Conservation (phyloP, 768 basidiomycete species). For the Amanita pallidorosea region DNA sequence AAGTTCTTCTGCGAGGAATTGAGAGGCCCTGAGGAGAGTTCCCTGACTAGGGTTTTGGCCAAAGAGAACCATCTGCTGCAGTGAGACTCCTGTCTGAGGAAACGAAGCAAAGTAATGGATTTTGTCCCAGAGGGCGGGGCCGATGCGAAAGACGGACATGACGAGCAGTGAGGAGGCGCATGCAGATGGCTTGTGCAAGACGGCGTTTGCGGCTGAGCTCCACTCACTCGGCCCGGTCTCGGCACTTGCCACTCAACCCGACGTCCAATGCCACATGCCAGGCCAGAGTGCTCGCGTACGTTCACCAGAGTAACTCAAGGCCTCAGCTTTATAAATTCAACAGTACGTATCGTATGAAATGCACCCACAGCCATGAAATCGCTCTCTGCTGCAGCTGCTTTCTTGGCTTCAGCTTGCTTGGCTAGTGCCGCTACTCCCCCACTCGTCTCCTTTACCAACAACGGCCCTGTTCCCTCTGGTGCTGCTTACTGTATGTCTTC, state of each 20-base stretch:
- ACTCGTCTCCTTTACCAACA: not conserved
- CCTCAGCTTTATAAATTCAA: too few relatives aligned
- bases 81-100: slow-evolving; percentile 89
- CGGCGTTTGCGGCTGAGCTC: too few relatives aligned
- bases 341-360: too few relatives aligned
- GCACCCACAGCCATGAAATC: too few relatives aligned
- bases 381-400: not conserved
- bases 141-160: slow-evolving; percentile 66
- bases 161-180: not conserved
- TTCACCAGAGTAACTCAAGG: too few relatives aligned
- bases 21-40: slow-evolving; percentile 84
- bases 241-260: too few relatives aligned
- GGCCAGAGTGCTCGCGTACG: too few relatives aligned
- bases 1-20: slow-evolving; percentile 88
- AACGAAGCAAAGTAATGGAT: slow-evolving; percentile 88
- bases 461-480: not conserved
- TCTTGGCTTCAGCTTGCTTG: not conserved
- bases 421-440: not conserved
- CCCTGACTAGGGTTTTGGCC: slow-evolving; percentile 95
- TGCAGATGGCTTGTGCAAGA: not conserved
- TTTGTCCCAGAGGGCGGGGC: slow-evolving; percentile 74
- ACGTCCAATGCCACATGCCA: too few relatives aligned
- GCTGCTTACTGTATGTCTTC: not conserved
- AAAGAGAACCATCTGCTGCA: slow-evolving; percentile 97
- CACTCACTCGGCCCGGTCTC: too few relatives aligned